phyloP scores from a whole-genome alignment of 2,329 filamentous ascomycete genomes.

The Ophioceras dolichostomum region DNA sequence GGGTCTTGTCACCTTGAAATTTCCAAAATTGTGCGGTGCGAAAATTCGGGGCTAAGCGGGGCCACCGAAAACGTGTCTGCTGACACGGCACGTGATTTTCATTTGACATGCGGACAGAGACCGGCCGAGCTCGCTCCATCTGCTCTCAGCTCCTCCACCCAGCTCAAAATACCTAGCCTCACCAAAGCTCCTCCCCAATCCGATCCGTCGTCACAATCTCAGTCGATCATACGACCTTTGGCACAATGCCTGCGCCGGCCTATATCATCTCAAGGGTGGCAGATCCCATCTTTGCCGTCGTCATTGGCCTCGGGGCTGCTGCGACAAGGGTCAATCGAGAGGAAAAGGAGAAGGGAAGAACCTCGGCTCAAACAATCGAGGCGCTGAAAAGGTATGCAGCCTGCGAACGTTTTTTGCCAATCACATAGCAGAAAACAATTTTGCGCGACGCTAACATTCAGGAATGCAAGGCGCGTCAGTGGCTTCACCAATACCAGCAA shows the following conservation, averaged over 20 bases:
- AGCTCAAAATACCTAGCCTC: too few relatives aligned
- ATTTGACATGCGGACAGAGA: not conserved
- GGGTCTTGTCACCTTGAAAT: slow-evolving; percentile 3
- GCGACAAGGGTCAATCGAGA: slow-evolving; percentile 46
- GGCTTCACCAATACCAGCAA: too few relatives aligned
- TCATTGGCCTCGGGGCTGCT: slow-evolving; percentile 43
- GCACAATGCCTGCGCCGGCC: slow-evolving; percentile 36
- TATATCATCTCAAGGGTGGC: slow-evolving; percentile 49
- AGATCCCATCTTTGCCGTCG: slow-evolving; percentile 45
- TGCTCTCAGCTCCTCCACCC: too few relatives aligned
- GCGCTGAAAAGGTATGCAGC: slow-evolving; percentile 27
- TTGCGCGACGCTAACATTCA: too few relatives aligned
- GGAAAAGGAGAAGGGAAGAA: slow-evolving; percentile 43
- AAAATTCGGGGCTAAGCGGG: slow-evolving; percentile 1
- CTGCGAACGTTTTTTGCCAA: too few relatives aligned
- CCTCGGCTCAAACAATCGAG: slow-evolving; percentile 35
- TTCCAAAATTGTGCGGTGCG: slow-evolving; percentile 3
- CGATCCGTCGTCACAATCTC: too few relatives aligned
- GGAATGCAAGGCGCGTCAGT: too few relatives aligned
- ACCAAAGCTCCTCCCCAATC: too few relatives aligned
- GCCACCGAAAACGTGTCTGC: too few relatives aligned
- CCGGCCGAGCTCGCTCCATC: not conserved
- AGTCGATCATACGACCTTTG: too few relatives aligned
- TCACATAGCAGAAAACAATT: too few relatives aligned
- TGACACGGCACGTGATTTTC: not conserved